Base-by-base conservation (phyloP, 2,329 filamentous ascomycete species). In the Elsinoe batatas region DNA sequence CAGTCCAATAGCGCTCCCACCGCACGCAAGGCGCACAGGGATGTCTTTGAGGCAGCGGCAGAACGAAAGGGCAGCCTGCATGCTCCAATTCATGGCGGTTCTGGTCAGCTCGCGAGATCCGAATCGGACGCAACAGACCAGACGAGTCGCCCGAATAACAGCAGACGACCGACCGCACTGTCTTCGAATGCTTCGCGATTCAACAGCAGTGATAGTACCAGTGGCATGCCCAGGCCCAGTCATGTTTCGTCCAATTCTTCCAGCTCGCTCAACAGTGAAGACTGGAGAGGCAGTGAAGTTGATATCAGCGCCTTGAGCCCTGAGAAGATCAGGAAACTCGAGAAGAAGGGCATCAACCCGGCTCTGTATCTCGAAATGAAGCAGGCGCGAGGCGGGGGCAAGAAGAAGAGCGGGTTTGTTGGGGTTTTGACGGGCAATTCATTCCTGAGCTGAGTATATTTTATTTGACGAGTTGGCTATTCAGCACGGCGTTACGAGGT, bases 331-430 rank as follows among this genome's bases (percentile, higher is more conserved):
- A 68, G 69, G 57, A 74, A 73, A 59, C 67, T 73, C 62, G 64
- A 67, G 61, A 72, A 73, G 62, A 76, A 75, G 60, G 72, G 74
- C 1, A 72, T 76, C 59, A 74, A 76, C 57, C 73, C 72, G 12
- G 65, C 70, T 8, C 58, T 76, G 49, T 75, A 71, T 58, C 69
- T 71, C 12, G 74, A 76, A 62, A 76, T 76, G 73, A 71, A 73
- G 59, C 70, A 72, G 22, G 71, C 69, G 18, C 72, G 70, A 54
- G 70, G 71, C 1, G 62, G 62, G 50, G 65, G 53, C 32, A 67
- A 66, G 63, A 61, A 64, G n/a, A 68, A 66, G 43, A 35, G 47
- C 10, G 47, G 47, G 4, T 35, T 51, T 15, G 44, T 59, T 20
- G 46, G 46, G 11, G 64, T 66, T 3, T 66, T 69, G 47, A 64